Percentiles rank a stretch among this genome's conserved stretches.
Conservation (phyloP, 2,329 filamentous ascomycete genomes). For the Colletotrichum siamense region DNA sequence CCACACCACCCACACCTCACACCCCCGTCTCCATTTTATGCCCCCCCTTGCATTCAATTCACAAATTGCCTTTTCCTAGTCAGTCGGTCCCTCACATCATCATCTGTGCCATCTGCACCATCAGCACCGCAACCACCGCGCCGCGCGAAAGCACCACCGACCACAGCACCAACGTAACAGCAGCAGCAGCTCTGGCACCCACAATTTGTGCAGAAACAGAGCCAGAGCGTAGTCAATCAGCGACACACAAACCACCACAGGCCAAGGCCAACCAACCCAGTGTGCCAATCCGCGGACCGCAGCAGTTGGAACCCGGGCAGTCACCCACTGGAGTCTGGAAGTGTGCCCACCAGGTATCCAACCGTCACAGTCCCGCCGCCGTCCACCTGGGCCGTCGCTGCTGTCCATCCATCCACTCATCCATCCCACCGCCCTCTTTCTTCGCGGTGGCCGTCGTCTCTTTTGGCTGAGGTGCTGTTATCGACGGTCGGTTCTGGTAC, state of each 20-base stretch:
- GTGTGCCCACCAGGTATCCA: not conserved
- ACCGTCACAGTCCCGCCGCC: not conserved
- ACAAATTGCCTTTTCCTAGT: slow-evolving; percentile 23
- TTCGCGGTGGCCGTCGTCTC: not conserved
- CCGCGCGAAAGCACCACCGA: not conserved
- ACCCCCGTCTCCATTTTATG: slow-evolving; percentile 5
- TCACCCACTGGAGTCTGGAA: not conserved
- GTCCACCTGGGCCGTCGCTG: not conserved
- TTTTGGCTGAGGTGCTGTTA: not conserved
- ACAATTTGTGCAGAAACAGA: not conserved
- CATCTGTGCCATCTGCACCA: not conserved
- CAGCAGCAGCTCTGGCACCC: not conserved
- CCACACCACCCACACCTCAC: slow-evolving; percentile 12
- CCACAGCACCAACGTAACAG: not conserved
- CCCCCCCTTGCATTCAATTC: slow-evolving; percentile 18
- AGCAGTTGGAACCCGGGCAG: not conserved
- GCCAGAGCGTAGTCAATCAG: not conserved
- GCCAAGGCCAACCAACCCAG: not conserved
- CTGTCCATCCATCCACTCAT: not conserved
- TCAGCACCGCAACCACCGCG: not conserved
- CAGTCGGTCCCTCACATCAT: slow-evolving; percentile 18
- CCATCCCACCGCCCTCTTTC: not conserved
- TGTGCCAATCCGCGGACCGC: not conserved
- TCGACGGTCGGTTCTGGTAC: not conserved
- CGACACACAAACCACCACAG: not conserved